Evolutionary conservation across 176 grass and related monocot genomes (phyloP).

Genomic region (Aegilops speltoides): DNA sequence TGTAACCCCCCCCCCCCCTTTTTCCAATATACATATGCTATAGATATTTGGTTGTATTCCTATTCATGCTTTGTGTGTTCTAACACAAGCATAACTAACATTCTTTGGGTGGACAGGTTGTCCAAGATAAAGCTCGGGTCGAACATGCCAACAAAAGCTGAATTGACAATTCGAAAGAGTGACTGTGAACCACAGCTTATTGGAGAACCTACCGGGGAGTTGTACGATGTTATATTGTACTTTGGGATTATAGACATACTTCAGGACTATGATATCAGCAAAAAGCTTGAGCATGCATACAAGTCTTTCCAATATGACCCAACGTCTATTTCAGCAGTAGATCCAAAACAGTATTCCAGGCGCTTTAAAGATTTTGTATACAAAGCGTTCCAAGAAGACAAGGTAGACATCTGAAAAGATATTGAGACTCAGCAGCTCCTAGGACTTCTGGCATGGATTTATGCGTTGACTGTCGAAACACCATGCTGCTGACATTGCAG

Average conservation of each 20-base stretch:
- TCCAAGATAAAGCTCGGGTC: conserved; percentile 61
- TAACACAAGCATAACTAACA: background rate
- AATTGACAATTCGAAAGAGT: conserved; percentile 53
- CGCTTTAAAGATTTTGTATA: conserved; percentile 84
- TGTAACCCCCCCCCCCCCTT: background rate
- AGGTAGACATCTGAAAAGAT: conserved; percentile 42
- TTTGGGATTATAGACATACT: conserved; percentile 98
- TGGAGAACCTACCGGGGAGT: conserved; percentile 76
- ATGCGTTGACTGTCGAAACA: conserved; percentile 13
- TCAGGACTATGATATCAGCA: conserved; percentile 93
- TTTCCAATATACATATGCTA: background rate
- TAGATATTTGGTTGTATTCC: conserved; percentile 2
- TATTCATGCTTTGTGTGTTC: conserved; percentile 6
- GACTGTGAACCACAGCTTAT: conserved; percentile 56
- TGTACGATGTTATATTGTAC: conserved; percentile 67
- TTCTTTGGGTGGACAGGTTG: conserved; percentile 45
- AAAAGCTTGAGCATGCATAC: conserved; percentile 94
- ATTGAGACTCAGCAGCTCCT: conserved; percentile 2
- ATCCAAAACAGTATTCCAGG: conserved; percentile 82
- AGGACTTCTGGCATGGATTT: conserved; percentile 13
- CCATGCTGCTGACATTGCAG: conserved; percentile 6
- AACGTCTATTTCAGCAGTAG: conserved; percentile 87
- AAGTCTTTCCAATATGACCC: conserved; percentile 85
- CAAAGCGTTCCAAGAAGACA: conserved; percentile 84
- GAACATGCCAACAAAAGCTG: conserved; percentile 77